Conservation (phyloP, 139 green algal species). For the Micractinium sp. region DNA sequence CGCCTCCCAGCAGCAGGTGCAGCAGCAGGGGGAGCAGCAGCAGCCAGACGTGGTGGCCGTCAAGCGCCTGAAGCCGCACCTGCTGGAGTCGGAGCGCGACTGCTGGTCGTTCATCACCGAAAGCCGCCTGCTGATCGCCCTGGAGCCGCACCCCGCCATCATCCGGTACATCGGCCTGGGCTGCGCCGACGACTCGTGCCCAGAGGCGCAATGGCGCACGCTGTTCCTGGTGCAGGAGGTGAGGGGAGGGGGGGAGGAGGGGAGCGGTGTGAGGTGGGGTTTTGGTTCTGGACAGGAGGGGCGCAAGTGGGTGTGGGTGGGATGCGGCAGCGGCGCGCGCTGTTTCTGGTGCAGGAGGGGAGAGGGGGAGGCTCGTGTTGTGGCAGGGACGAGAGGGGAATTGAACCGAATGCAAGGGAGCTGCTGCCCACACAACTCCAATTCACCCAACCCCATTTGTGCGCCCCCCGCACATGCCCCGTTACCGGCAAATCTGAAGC, state of each 20-base stretch:
- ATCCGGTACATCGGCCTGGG: conserved; percentile 22
- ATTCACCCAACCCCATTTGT: too few relatives aligned
- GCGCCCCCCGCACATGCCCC: too few relatives aligned
- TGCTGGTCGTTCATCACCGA: conserved; percentile 6
- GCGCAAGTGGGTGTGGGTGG: too few relatives aligned
- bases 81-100: conserved; percentile 1
- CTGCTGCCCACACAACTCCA: too few relatives aligned
- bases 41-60: neutral
- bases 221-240: conserved; percentile 33
- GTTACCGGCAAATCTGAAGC: too few relatives aligned
- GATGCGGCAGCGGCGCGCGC: conserved; percentile 18
- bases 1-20: neutral
- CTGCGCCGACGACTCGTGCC: neutral
- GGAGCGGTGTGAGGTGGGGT: too few relatives aligned
- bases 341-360: conserved; percentile 28
- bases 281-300: too few relatives aligned
- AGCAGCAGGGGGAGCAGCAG: neutral
- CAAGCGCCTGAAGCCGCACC: conserved; percentile 12
- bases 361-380: too few relatives aligned
- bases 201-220: conserved; percentile 27
- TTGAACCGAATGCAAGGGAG: too few relatives aligned
- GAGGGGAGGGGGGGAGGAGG: too few relatives aligned
- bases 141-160: neutral
- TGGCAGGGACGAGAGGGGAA: too few relatives aligned
- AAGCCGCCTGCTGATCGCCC: neutral